Base-by-base conservation (phyloP, 768 basidiomycete species). In the Russula ochroleuca region DNA sequence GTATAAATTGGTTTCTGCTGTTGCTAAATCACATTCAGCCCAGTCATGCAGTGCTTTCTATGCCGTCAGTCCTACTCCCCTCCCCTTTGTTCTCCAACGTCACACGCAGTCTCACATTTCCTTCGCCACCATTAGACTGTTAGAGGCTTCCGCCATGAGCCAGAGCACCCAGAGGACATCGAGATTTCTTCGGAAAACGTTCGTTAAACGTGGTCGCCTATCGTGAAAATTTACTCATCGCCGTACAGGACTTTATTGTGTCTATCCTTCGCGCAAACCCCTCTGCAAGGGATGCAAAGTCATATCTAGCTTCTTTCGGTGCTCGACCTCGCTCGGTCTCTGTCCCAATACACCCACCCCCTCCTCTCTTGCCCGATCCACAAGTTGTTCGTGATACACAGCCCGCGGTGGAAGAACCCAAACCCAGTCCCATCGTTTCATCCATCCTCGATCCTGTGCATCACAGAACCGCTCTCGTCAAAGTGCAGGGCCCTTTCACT, bases 401-500 rank as follows among this genome's bases (percentile, higher is more conserved):
- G 15, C 58, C 59, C 13, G 63, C 69, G 33, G 70, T 61, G 47
- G 72, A 61, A 68, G 72, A 70, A 69, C 79, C 71, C 65, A 75
- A 70, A 1, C 78, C 80, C 9, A 85, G 77, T 63, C 83, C 81
- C 9, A 78, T 88, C 68, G 76, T 89, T 64, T 81, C 84, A 7
- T 86, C 87, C n/a, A 87, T 90, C 68, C 79, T 95, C n/a, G 80
- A 94, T 70, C 95, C 95, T 7, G 83, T 91, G 58, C 78, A 85
- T 62, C 83, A 86, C 49, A 88, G 92, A 57, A 96, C 97, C 0
- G 94, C 95, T 5, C 85, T 99, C 17, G 95, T 99, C 69, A 98
- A 98, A 76, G 78, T 98, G 2, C 97, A 98, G 74, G 94, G 95
- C 11, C 97, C 97, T 2, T 98, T 98, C 72, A 89, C 85, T 11